phyloP scores from a whole-genome alignment of 1,284 basidiomycete genomes.

The Leucoagaricus sp. region DNA sequence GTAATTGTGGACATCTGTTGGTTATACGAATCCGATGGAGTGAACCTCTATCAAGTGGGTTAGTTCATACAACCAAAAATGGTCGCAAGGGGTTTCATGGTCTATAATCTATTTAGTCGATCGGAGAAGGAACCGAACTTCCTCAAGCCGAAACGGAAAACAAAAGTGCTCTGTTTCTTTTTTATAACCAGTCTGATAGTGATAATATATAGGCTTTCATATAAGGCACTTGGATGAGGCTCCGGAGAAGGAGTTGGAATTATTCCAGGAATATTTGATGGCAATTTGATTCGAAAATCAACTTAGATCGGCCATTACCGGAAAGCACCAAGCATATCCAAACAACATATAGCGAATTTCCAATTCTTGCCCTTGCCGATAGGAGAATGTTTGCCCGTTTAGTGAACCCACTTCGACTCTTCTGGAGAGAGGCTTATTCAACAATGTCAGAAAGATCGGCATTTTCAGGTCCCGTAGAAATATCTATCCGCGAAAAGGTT shows the following conservation, averaged over 20 bases:
- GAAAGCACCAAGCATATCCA: slow-evolving; percentile 3
- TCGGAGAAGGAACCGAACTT: slow-evolving; percentile 4
- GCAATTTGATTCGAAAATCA: too few species aligned
- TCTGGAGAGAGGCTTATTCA: not conserved
- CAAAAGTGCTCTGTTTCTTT: too few species aligned
- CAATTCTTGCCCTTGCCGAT: not conserved
- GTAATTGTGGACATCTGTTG: not conserved
- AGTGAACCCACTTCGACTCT: slow-evolving; percentile 11
- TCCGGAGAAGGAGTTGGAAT: too few species aligned
- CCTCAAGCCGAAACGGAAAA: too few species aligned
- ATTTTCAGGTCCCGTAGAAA: slow-evolving; percentile 39
- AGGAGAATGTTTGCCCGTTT: slow-evolving; percentile 9
- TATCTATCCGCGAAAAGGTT: slow-evolving; percentile 52
- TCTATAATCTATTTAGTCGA: not conserved
- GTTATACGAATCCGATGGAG: not conserved
- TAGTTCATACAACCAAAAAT: slow-evolving; percentile 6
- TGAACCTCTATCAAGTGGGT: not conserved
- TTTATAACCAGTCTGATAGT: too few species aligned
- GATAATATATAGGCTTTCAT: too few species aligned
- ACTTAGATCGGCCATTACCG: slow-evolving; percentile 10
- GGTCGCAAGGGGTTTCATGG: slow-evolving; percentile 11
- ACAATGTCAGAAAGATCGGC: slow-evolving; percentile 15
- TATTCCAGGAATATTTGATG: too few species aligned
- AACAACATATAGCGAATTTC: not conserved
- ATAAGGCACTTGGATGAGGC: too few species aligned